Base-by-base conservation (phyloP, 2,329 filamentous ascomycete species). In the Colletotrichum tofieldiae region DNA sequence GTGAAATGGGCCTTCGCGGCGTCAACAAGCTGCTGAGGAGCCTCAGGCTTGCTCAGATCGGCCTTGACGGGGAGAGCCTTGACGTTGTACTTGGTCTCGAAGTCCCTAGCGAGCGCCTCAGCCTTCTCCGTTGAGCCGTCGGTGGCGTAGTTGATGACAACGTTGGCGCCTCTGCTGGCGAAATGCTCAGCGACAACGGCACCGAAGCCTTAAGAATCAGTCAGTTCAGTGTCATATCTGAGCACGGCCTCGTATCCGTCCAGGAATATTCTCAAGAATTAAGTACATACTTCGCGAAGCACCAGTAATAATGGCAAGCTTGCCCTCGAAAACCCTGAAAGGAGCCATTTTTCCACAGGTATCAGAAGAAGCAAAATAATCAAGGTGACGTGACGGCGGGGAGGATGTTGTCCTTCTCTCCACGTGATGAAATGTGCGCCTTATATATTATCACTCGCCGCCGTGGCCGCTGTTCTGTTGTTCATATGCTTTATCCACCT, bases 231-330 rank as follows among this genome's bases (percentile, higher is more conserved):
- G 4, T 39, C 32, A 41, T 20, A 8, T 41, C 14, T 16, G 35
- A 39, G 29, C 12, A n/a, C 8, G 7, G n/a, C n/a, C 20, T 51
- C 23, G 14, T 29, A 52, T 7, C 16, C 45, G n/a, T 23, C 14
- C 18, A 18, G 20, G 3, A 2, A 11, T 18, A 20, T 43, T 3
- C 18, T 37, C 4, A 8, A 29, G 29, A 45, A 54, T 32, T 51
- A 14, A 43, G 51, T 32, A 66, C 77, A 73, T 86, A 94, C 93
- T 93, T 85, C 94, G 86, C 68, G 93, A 94, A 70, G 91, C 92
- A 71, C 94, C 94, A 1, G 94, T 96, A 55, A 96, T 86, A 75
- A 96, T 91, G 67, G 89, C 93, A 64, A 95, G 86, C 81, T 95
- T 94, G 76, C 93, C 93, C 78, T 94, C 90, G 29, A 93, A 84